Evolutionary conservation across 2,329 filamentous ascomycete genomes (phyloP).

Genomic region (Raffaelea arxii): DNA sequence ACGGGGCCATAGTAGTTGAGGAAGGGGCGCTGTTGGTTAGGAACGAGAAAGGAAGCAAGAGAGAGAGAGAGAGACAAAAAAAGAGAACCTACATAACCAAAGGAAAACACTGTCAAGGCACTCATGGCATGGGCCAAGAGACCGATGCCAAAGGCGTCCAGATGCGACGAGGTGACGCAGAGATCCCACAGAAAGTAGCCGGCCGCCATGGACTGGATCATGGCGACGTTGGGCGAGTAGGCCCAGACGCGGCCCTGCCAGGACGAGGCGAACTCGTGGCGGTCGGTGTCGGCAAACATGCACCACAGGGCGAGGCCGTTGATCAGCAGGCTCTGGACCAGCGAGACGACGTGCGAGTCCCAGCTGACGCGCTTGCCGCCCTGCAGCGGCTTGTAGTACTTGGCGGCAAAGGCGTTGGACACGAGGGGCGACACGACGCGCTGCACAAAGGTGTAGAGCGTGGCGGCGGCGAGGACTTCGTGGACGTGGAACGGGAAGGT

Average conservation of each 20-base stretch:
- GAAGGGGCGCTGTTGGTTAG: constrained; percentile 58
- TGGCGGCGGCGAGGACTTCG: constrained; percentile 58
- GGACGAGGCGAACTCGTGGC: constrained; percentile 45
- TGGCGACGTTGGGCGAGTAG: constrained; percentile 60
- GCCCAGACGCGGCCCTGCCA: constrained; percentile 65
- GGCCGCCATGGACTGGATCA: constrained; percentile 66
- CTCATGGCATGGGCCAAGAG: constrained; percentile 69
- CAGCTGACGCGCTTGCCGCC: constrained; percentile 63
- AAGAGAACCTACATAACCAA: constrained; percentile 62
- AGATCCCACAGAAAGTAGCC: constrained; percentile 85
- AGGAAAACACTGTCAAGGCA: constrained; percentile 62
- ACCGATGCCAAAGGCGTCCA: constrained; percentile 65
- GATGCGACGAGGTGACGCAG: constrained; percentile 54
- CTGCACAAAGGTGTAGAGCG: constrained; percentile 61
- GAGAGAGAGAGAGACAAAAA: neutral
- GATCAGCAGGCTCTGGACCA: constrained; percentile 66
- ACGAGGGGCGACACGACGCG: constrained; percentile 56
- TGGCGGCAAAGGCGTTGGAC: constrained; percentile 51
- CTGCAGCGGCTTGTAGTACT: constrained; percentile 53
- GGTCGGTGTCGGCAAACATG: constrained; percentile 58
- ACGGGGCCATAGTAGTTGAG: constrained; percentile 72
- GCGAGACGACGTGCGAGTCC: constrained; percentile 80
- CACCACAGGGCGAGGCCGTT: constrained; percentile 65
- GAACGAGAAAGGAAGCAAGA: neutral
- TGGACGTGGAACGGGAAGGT: constrained; percentile 69